Evolutionary conservation across 169 alveolate species (phyloP), one percentile per base, ranked within the genome.

Genomic region (Cryptosporidium baileyi): DNA sequence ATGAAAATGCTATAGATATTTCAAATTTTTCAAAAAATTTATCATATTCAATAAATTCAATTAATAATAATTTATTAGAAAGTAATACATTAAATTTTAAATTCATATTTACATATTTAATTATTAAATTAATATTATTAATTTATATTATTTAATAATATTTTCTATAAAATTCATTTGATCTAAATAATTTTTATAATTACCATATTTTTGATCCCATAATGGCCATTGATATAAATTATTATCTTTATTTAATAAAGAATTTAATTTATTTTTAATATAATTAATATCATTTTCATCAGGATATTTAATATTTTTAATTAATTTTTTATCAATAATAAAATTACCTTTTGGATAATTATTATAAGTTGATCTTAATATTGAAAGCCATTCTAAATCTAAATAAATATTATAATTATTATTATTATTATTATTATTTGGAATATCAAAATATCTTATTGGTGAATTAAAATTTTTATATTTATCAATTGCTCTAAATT

Each of bases 401-500:
- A 54, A 15, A 26, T 74, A 40, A 74, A 74, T 74, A 11, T 28
- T 24, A n/a, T 28, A 1, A 19, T 57, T 57, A 24, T 57, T 13
- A 24, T 57, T 17, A 6, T 24, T 57, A 11, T 43, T 43, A 43
- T 43, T 43, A 61, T 38, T 38, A 54, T 30, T 54, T 5, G 28
- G 26, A 40, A 74, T 4, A 38, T 74, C 67, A 74, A 74, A 74
- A 43, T 57, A 74, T 40, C 85, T 74, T 24, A 74, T 34, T 1
- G 85, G 47, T 3, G 60, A 74, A 38, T 28, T 32, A 15, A 32
- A 74, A 24, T 32, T 51, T 41, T 74, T 74, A 54, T 52, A 74
- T 38, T 74, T 74, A 40, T 74, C 85, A 19, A 74, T 74, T 54
- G 85, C 85, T 54, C 85, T 74, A 51, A 74, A 74, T 41, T 74